Conservation (phyloP, 2,329 filamentous ascomycete species). For the Neoscytalidium dimidiatum region DNA sequence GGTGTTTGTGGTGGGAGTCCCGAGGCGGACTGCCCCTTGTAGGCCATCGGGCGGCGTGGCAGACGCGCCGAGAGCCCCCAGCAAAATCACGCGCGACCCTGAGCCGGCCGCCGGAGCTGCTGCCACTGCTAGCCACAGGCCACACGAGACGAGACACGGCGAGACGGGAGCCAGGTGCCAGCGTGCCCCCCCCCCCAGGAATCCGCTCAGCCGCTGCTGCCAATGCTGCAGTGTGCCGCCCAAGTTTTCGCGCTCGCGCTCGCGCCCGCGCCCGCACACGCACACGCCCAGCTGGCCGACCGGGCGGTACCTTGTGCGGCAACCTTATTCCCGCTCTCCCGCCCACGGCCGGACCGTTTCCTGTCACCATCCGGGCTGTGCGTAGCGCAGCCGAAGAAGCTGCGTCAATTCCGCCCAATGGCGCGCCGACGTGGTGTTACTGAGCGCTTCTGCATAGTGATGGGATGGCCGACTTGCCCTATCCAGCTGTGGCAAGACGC, state of each 20-base stretch:
- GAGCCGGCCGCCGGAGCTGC: too few relatives aligned
- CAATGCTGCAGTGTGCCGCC: too few relatives aligned
- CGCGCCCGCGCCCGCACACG: background rate
- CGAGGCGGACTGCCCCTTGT: slow-evolving; percentile 15
- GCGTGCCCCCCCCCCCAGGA: too few relatives aligned
- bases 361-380: slow-evolving; percentile 9
- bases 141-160: too few relatives aligned
- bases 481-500: background rate
- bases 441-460: background rate
- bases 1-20: slow-evolving; percentile 5
- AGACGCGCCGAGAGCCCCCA: slow-evolving; percentile 3
- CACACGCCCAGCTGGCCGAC: background rate
- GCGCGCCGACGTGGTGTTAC: background rate
- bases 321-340: background rate
- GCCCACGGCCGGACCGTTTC: slow-evolving; percentile 9
- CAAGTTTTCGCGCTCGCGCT: background rate
- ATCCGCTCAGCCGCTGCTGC: too few relatives aligned
- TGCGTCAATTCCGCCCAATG: background rate
- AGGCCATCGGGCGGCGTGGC: background rate
- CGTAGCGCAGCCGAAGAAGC: background rate
- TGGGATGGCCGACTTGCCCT: background rate
- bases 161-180: too few relatives aligned
- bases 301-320: slow-evolving; percentile 3
- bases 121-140: background rate
- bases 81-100: slow-evolving; percentile 2